These are phyloP conservation scores for Chytriomyces hyalinus DNA, from an alignment of 192 early-diverging fungal species.

Conservation along the genomic window DNA sequence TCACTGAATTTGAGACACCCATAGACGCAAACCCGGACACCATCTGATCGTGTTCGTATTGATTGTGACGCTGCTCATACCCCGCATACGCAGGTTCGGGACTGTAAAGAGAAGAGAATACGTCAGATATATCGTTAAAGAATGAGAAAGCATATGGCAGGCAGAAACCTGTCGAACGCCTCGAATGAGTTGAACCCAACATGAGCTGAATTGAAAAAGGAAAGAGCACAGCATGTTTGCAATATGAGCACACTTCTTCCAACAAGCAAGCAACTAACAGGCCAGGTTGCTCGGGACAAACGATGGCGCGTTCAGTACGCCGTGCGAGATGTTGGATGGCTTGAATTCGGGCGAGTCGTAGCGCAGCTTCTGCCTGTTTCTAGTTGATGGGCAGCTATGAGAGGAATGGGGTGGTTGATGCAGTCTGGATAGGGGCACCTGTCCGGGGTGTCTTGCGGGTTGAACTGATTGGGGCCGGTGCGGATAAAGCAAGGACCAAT, in stretches of 20 bases:
- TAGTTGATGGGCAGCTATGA: not conserved
- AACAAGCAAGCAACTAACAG: not conserved
- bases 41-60: constrained; percentile 11
- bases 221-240: not conserved
- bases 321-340: constrained; percentile 35
- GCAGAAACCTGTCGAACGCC: constrained; percentile 1
- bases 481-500: too few relatives aligned
- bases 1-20: constrained; percentile 23
- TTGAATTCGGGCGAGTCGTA: constrained; percentile 75
- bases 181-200: constrained; percentile 9
- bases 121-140: not conserved
- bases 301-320: constrained; percentile 50
- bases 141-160: not conserved
- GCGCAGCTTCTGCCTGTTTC: constrained; percentile 56
- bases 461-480: too few relatives aligned
- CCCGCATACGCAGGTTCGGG: constrained; percentile 13
- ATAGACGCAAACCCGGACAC: constrained; percentile 5
- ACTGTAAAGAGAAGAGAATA: not conserved
- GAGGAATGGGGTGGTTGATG: not conserved
- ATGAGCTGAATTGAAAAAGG: constrained; percentile 15
- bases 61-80: not conserved
- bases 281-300: constrained; percentile 58
- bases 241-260: too few relatives aligned
- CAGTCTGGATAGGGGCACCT: not conserved
- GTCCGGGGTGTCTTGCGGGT: not conserved